Conservation (phyloP, 169 alveolate species). For the Plasmodium reichenowi region DNA sequence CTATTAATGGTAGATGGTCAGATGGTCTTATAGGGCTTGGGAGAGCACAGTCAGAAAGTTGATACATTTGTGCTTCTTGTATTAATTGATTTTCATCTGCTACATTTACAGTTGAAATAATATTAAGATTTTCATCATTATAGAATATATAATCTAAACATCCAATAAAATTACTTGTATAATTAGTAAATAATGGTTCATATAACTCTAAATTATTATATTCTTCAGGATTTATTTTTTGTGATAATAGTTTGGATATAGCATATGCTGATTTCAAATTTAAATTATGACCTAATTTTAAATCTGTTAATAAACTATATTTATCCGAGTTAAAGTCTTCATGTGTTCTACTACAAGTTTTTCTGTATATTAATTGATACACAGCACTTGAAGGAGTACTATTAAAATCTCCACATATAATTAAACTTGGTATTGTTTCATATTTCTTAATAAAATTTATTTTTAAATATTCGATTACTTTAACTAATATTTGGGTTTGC, state of each 20-base stretch:
- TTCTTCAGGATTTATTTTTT: constrained; percentile 45
- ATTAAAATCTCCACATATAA: constrained; percentile 85
- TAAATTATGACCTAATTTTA: constrained; percentile 81
- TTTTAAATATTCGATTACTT: constrained; percentile 80
- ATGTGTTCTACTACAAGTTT: constrained; percentile 82
- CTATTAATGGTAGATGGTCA: constrained; percentile 85
- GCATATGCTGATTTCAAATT: constrained; percentile 83
- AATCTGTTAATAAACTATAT: constrained; percentile 78
- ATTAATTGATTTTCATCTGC: constrained; percentile 78
- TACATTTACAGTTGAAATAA: constrained; percentile 79
- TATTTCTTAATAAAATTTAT: constrained; percentile 76
- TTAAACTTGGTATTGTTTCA: constrained; percentile 81
- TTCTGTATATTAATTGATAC: constrained; percentile 82
- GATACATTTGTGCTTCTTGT: constrained; percentile 85
- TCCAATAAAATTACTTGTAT: constrained; percentile 83
- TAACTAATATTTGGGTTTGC: constrained; percentile 85
- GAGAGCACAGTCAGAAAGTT: constrained; percentile 81
- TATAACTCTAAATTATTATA: constrained; percentile 52
- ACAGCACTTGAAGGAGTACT: constrained; percentile 87
- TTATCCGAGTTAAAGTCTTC: constrained; percentile 80
- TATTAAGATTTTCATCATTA: constrained; percentile 80
- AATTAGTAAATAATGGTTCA: constrained; percentile 87
- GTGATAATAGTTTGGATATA: constrained; percentile 71
- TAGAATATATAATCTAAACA: constrained; percentile 86
- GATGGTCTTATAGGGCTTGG: constrained; percentile 87